Percentiles rank a stretch among this genome's conserved stretches.
Evolutionary conservation across 805 yeast species (phyloP).

Genomic region (Starmera dryadoides): DNA sequence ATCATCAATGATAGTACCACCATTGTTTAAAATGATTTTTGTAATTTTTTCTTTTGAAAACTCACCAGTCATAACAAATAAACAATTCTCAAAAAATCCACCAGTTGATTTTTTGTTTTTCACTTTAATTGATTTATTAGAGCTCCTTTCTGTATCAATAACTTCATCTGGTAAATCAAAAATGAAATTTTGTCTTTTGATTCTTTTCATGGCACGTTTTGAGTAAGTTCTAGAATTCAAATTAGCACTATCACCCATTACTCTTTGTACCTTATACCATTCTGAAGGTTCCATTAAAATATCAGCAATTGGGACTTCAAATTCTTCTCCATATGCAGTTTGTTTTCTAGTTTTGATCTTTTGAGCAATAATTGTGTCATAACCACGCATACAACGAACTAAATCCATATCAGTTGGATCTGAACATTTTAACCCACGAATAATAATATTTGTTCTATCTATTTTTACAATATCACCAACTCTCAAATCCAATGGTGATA

Average conservation of each 20-base stretch:
- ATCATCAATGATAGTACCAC: conserved; percentile 32
- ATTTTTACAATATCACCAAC: conserved; percentile 47
- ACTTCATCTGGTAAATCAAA: conserved; percentile 9
- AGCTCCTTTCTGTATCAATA: conserved; percentile 1
- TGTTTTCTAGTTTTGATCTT: conserved; percentile 10
- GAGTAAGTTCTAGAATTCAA: conserved; percentile 7
- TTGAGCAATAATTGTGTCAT: conserved; percentile 36
- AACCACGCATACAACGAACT: conserved; percentile 56
- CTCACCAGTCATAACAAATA: conserved; percentile 33
- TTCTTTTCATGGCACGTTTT: conserved; percentile 6
- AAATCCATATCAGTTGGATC: conserved; percentile 12
- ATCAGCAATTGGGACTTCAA: conserved; percentile 20
- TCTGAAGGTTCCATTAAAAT: conserved; percentile 24
- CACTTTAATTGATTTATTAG: conserved; percentile 1
- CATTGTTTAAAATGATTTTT: conserved; percentile 30
- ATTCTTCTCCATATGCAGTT: conserved; percentile 9
- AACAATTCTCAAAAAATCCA: conserved; percentile 25
- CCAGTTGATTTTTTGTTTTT: not conserved
- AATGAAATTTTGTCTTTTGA: conserved; percentile 3
- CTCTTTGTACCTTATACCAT: conserved; percentile 28
- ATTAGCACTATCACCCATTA: conserved; percentile 10
- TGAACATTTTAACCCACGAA: conserved; percentile 37
- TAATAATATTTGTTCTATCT: conserved; percentile 28
- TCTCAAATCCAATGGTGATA: conserved; percentile 40
- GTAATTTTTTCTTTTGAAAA: conserved; percentile 25